Conservation (phyloP, 495 filamentous ascomycete genomes). For the Pyrenula aspistea region DNA sequence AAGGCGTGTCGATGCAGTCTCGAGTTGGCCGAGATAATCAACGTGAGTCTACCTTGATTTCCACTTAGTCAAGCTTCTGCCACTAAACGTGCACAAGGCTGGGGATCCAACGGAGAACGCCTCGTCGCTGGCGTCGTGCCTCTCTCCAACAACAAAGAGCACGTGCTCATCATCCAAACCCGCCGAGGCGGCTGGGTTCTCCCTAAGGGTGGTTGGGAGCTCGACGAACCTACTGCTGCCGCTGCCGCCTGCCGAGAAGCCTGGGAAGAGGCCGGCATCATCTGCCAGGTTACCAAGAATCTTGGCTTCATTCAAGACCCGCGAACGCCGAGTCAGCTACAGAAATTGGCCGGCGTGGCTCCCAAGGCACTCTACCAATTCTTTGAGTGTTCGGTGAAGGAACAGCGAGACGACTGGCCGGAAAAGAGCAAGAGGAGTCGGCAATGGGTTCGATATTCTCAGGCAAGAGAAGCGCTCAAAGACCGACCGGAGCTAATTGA, state of each 20-base stretch:
- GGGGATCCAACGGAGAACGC: constrained; percentile 81
- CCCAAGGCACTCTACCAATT: constrained; percentile 76
- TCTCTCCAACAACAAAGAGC: constrained; percentile 56
- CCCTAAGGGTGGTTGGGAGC: constrained; percentile 96
- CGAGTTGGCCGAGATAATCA: constrained; percentile 36
- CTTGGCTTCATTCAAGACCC: constrained; percentile 77
- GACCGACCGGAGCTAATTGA: constrained; percentile 78
- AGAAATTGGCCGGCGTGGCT: constrained; percentile 42
- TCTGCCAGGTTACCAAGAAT: constrained; percentile 67
- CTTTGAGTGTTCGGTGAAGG: constrained; percentile 74
- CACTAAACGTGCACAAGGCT: constrained; percentile 46
- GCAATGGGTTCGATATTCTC: constrained; percentile 74
- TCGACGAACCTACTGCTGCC: constrained; percentile 62
- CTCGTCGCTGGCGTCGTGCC: constrained; percentile 93
- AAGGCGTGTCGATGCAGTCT: constrained; percentile 24
- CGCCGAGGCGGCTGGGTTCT: constrained; percentile 86
- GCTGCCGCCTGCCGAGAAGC: constrained; percentile 73
- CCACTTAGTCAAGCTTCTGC: constrained; percentile 3
- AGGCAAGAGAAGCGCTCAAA: constrained; percentile 65
- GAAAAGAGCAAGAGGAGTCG: constrained; percentile 85
- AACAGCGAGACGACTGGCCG: constrained; percentile 79
- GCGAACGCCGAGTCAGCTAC: constrained; percentile 40
- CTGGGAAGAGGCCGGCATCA: constrained; percentile 95
- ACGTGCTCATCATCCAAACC: constrained; percentile 85
- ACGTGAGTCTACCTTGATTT: constrained; percentile 21